phyloP scores from a whole-genome alignment of 495 filamentous ascomycete genomes.

The Entonaema liquescens region DNA sequence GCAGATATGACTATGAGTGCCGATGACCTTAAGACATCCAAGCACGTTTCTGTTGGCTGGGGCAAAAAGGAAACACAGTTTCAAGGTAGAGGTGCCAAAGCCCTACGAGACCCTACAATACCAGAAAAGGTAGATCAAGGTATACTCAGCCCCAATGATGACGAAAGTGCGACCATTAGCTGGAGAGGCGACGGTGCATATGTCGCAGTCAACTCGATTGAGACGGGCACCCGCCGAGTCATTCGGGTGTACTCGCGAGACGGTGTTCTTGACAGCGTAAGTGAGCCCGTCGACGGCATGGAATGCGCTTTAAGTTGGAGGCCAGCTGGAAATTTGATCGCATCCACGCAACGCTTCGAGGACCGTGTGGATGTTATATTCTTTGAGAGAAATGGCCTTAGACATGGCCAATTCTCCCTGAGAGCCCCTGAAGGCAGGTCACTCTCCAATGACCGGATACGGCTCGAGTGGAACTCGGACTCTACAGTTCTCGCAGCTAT shows the following conservation, averaged over 20 bases:
- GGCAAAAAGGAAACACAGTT: constrained; percentile 98
- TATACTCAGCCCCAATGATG: constrained; percentile 73
- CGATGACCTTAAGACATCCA: constrained; percentile 85
- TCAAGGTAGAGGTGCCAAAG: constrained; percentile 84
- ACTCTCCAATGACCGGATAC: constrained; percentile 65
- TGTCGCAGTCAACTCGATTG: constrained; percentile 83
- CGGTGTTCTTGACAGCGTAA: constrained; percentile 87
- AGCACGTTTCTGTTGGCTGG: constrained; percentile 98
- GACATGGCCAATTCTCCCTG: constrained; percentile 90
- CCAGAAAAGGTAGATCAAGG: constrained; percentile 93
- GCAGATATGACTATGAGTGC: constrained; percentile 71
- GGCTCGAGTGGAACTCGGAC: constrained; percentile 86
- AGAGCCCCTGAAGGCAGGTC: constrained; percentile 65
- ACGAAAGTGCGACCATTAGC: constrained; percentile 73
- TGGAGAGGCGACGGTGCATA: constrained; percentile 97
- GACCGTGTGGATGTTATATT: constrained; percentile 85
- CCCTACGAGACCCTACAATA: constrained; percentile 89
- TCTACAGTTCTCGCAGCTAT: constrained; percentile 88
- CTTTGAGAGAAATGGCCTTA: constrained; percentile 94
- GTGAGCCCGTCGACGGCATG: constrained; percentile 90
- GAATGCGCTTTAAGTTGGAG: constrained; percentile 91
- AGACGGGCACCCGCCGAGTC: constrained; percentile 70
- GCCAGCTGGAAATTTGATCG: constrained; percentile 88
- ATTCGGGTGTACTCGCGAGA: constrained; percentile 92
- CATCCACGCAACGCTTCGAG: constrained; percentile 76